phyloP scores from a whole-genome alignment of 208 protist species.

The Trichomonas gallinae region DNA sequence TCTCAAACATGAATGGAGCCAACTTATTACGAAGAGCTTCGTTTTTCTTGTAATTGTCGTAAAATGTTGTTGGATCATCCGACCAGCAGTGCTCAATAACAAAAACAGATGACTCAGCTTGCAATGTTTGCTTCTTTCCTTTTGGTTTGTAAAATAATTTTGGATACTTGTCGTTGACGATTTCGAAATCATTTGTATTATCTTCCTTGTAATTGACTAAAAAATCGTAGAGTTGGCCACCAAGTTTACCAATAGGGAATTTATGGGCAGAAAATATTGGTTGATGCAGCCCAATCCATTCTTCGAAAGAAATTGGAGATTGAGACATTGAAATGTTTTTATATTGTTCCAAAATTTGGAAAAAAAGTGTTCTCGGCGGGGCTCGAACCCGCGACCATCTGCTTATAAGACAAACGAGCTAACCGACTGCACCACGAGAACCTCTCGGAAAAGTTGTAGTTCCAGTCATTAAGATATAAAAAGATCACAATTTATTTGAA shows the following conservation, averaged over 20 bases:
- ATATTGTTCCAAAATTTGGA: not conserved
- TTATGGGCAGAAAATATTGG: not conserved
- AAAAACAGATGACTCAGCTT: not conserved
- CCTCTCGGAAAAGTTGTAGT: not conserved
- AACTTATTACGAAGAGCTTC: not conserved
- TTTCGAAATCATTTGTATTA: not conserved
- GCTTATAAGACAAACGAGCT: not conserved
- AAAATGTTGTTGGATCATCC: not conserved
- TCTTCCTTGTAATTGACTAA: not conserved
- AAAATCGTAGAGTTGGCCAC: not conserved
- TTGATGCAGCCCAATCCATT: not conserved
- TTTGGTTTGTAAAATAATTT: not conserved
- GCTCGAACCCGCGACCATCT: not conserved
- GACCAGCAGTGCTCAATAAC: not conserved
- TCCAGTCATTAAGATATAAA: not conserved
- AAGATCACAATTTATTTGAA: too few species aligned
- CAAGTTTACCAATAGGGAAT: not conserved
- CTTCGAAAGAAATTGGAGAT: not conserved
- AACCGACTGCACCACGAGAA: not conserved
- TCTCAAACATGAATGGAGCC: not conserved
- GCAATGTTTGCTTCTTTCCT: not conserved
- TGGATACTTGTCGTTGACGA: not conserved
- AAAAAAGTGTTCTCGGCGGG: not conserved
- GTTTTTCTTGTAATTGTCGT: not conserved
- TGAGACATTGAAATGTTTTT: not conserved